Evolutionary conservation across 495 filamentous ascomycete genomes (phyloP), one percentile per base, ranked within the genome.

Genomic region (Podospora appendiculata): DNA sequence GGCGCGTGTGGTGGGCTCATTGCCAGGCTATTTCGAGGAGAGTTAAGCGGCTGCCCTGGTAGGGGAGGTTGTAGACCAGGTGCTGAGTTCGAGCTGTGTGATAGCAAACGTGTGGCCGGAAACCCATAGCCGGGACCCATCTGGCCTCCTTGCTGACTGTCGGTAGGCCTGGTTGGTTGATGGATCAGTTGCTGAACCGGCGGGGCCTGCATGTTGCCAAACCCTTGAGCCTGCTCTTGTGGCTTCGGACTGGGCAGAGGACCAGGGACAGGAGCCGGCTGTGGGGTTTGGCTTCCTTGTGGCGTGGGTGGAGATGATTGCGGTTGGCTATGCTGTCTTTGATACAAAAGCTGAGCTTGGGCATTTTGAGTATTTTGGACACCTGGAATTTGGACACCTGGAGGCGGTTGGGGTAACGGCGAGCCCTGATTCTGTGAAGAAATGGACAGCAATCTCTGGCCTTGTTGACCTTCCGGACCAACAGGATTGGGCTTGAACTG

Each of bases 1-100:
- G 63, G 57, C 45, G 53, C 58, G 8, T 42, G 41, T 17, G 46
- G 58, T 3, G 40, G 41, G 4, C 51, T 35, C 41, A 47, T 50
- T 2, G 59, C 52, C 34, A 43, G 39, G 10, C 46, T 53, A 14
- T 56, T 58, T 11, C 43, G 56, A 10, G 35, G 50, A 45, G 43
- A 14, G 34, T n/a, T 32, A 13, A 50, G 53, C n/a, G 48, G 53
- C 38, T 52, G 58, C 36, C 53, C 47, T 7, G 45, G 38, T 12
- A 39, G 56, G 7, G 53, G 49, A 12, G 12, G 8, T 32, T 45
- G 43, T 2, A 4, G 18, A 7, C 13, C 13, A 32, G 13, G 18
- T 18, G 9, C 48, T 51, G 12, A 36, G 8, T 8, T 14, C 14
- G 25, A 46, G 44, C 44, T 41, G 14, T 52, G 51, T 16, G 45